Conservation (phyloP, 106 monocot species). For the Dactylorhiza incarnata region DNA sequence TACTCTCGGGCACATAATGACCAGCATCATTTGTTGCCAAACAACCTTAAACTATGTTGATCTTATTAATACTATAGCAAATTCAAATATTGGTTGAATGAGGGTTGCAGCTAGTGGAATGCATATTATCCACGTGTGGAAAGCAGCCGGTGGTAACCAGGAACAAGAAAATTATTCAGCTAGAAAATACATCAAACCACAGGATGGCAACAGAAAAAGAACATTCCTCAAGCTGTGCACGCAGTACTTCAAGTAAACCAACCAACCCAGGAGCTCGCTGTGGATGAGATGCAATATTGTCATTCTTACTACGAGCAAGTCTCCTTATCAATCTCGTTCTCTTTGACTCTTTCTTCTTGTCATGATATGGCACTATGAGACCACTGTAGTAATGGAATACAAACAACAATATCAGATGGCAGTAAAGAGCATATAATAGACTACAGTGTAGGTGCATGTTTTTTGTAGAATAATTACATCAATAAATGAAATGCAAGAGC, state of each 20-base stretch:
- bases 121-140: neutral
- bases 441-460: neutral
- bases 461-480: neutral
- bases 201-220: slow-evolving; percentile 13
- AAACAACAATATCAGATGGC: slow-evolving; percentile 4
- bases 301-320: slow-evolving; percentile 79
- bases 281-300: slow-evolving; percentile 40
- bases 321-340: slow-evolving; percentile 74
- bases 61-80: neutral
- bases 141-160: neutral
- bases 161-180: neutral
- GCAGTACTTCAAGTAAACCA: slow-evolving; percentile 87
- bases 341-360: slow-evolving; percentile 97
- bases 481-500: neutral
- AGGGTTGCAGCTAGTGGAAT: neutral
- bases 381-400: slow-evolving; percentile 36
- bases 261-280: slow-evolving; percentile 68
- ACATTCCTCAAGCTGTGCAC: slow-evolving; percentile 80
- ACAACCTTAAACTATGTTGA: neutral
- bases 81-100: slow-evolving; percentile 2
- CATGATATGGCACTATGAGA: slow-evolving; percentile 85
- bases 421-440: neutral
- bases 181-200: neutral
- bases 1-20: neutral
- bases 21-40: neutral